A percentile compares a stretch with the other conserved stretches of the same genome.
Evolutionary conservation across 768 basidiomycete genomes (phyloP).

Genomic region (Rhodotorula babjevae): DNA sequence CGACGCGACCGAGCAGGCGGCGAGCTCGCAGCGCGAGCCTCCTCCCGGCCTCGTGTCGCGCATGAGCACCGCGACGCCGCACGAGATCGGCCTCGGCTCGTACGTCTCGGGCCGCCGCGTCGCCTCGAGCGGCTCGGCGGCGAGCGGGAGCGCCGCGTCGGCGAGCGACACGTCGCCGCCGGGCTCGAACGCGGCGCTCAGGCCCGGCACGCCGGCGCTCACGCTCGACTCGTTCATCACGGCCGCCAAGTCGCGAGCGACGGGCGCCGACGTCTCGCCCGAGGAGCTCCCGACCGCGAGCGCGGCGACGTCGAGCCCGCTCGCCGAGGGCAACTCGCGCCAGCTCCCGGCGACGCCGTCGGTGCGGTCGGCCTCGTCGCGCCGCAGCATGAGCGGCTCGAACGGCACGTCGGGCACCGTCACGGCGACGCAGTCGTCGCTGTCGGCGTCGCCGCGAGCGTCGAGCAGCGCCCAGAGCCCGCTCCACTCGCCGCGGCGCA

Average conservation of each 20-base stretch:
- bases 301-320: neutral
- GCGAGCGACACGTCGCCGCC: neutral
- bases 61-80: conserved; percentile 14
- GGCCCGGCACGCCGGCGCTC: conserved; percentile 27
- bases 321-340: neutral
- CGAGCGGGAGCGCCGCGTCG: neutral
- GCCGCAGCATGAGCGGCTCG: conserved; percentile 14
- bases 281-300: neutral
- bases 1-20: neutral
- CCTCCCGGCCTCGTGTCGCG: neutral
- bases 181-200: neutral
- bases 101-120: neutral
- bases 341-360: neutral
- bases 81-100: conserved; percentile 35
- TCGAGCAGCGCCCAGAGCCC: neutral
- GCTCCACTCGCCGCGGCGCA: conserved; percentile 4
- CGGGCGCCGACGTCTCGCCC: conserved; percentile 14
- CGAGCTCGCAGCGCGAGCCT: neutral
- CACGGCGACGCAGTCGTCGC: neutral
- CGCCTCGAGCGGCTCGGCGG: neutral
- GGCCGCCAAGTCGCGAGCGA: conserved; percentile 13
- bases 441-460: neutral
- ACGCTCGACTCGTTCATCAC: conserved; percentile 38
- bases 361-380: neutral
- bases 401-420: neutral